Evolutionary conservation across 192 early-diverging fungal genomes (phyloP), one percentile per base, ranked within the genome.

Genomic region (Gamsiella multidivaricata): DNA sequence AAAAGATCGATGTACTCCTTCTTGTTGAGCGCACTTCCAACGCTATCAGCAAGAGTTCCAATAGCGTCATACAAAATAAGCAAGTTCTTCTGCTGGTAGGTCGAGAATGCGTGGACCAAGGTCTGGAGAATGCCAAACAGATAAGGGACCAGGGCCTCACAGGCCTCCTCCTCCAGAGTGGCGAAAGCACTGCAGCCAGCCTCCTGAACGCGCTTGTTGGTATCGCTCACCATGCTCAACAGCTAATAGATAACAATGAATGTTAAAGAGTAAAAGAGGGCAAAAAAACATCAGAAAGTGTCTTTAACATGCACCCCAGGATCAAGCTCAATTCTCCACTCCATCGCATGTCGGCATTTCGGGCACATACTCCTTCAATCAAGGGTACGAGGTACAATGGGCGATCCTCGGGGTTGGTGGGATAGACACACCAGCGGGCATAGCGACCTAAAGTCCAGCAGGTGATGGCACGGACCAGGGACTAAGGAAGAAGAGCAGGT

Each of bases 371-470:
- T 22, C 91, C 91, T 45, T 90, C 88, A 37, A 97, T 85, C 51
- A 96, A 78, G 18, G 97, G 96, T 56, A 92, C 88, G 73, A 99
- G 95, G 78, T 94, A 96, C 42, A 84, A 82, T 41, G 87, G 82
- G 28, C 85, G 54, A 60, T 83, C 83, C 68, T 86, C 89, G 17
- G 84, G 57, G 68, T 85, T 87, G 42, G 82, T 73, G 23, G 85
- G 82, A 70, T 85, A 81, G 56, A 87, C 75, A 52, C 88, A 86
- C 96, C 96, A 98, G 50, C 87, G 85, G 29, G 91, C 87, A 76
- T 97, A 99, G 54, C 98, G 91, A 52, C 95, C 93, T 50, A 98
- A 84, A 32, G 98, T 96, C 98, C 98, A 99, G 84, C 98, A 99
- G 10, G 98, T 93, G 78, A 99, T 99, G 23, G 95, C 94, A 50